Base-by-base conservation (phyloP, 768 basidiomycete genomes). In the Tephrocybe sp. region DNA sequence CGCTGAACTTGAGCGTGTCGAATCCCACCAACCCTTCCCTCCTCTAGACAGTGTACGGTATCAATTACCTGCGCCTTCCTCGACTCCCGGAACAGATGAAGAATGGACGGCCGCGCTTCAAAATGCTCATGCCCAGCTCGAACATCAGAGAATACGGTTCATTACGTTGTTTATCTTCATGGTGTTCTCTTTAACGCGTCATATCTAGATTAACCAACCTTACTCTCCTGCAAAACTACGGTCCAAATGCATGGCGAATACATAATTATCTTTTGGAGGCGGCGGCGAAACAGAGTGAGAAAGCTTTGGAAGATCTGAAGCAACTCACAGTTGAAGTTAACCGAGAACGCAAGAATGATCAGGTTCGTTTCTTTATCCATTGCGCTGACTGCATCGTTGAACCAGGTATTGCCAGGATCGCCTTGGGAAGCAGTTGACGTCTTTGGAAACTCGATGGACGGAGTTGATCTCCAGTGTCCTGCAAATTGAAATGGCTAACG, bases 401-500 rank as follows among this genome's bases (percentile, higher is more conserved):
- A 39, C 39, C 25, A 21, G 28, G 19, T 41, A 5, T 27, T 37
- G 26, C 11, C 63, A 98, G 89, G 90, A 87, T 37, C 81, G 76
- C 8, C 71, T 86, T 16, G 94, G 94, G 44, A 76, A 80, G 43
- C 90, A 94, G 59, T 71, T 98, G 51, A 88, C 83, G 24, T 72
- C 82, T 8, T 71, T 97, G 51, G 94, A 98, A 69, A 87, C 82
- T 30, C 79, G 86, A 54, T 98, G 95, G 95, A 95, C 92, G 18
- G 91, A 94, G 68, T 75, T 98, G 39, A 86, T 98, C 48, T 93
- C 92, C 46, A 87, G 71, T 60, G 88, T 95, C 37, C 71, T 98
- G 51, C 95, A 98, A 69, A 88, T 97, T 56, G 95, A 97, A 75
- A 85, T 98, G 83, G 96, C 94, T 15, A 95, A 93, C 64, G 78